These are phyloP conservation scores for Persicaria maculosa DNA, from an alignment of 148 eudicot genomes.

Conservation along the genomic window DNA sequence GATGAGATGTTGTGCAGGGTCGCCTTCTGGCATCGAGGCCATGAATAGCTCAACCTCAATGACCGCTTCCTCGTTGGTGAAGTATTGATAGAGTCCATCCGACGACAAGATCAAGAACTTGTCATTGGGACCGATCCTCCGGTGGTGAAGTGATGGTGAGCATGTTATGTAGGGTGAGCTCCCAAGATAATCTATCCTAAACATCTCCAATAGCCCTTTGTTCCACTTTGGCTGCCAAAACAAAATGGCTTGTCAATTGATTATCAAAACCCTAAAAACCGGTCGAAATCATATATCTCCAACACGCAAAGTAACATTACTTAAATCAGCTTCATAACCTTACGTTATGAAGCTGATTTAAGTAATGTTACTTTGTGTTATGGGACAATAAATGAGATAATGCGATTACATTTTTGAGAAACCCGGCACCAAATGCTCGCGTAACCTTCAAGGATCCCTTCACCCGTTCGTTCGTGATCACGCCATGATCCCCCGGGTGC, in stretches of 20 bases:
- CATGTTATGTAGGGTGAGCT: constrained; percentile 52
- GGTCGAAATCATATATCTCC: neutral
- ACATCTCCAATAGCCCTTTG: constrained; percentile 59
- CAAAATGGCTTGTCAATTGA: neutral
- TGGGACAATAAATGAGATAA: no score
- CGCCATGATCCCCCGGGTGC: constrained; percentile 44
- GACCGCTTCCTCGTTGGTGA: constrained; percentile 74
- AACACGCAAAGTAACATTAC: neutral
- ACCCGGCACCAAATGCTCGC: constrained; percentile 71
- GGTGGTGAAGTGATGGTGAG: constrained; percentile 51
- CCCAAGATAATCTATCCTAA: constrained; percentile 58
- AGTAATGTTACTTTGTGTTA: neutral
- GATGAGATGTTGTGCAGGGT: constrained; percentile 71
- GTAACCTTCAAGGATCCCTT: constrained; percentile 72
- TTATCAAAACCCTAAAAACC: neutral
- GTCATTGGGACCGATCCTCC: constrained; percentile 52
- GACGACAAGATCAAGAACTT: constrained; percentile 59
- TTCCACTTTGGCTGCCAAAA: constrained; percentile 45
- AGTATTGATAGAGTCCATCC: constrained; percentile 72
- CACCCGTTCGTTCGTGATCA: constrained; percentile 43
- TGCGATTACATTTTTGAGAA: constrained; percentile 46
- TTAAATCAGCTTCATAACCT: neutral
- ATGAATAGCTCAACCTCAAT: constrained; percentile 56
- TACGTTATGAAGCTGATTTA: no score
- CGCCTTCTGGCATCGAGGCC: constrained; percentile 61